Conservation (phyloP, 371 early-diverging fungal genomes). For the Mortierella sp. region DNA sequence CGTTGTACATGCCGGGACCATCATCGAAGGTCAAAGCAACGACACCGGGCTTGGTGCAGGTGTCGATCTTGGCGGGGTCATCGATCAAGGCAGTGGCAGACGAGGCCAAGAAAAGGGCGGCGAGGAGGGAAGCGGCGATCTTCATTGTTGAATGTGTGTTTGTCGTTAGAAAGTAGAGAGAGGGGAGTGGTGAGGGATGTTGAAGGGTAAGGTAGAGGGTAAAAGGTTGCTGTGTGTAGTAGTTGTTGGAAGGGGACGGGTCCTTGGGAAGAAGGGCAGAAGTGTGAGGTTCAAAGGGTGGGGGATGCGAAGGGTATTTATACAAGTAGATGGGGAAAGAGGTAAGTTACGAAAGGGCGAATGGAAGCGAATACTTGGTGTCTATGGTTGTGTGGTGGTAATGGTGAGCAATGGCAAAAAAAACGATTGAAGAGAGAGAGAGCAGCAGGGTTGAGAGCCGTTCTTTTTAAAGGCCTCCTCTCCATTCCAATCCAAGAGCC, state of each 20-base stretch:
- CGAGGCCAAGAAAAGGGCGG: constrained; percentile 41
- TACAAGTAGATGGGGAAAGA: not conserved
- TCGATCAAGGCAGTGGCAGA: constrained; percentile 35
- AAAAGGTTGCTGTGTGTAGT: not conserved
- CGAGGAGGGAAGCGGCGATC: constrained; percentile 37
- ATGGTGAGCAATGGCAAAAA: not conserved
- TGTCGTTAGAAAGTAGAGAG: constrained; percentile 7
- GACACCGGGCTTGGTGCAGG: constrained; percentile 61
- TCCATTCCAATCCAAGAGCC: not conserved
- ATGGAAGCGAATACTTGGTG: not conserved
- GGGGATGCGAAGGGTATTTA: constrained; percentile 2
- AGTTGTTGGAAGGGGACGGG: constrained; percentile 7
- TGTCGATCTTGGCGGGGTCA: constrained; percentile 46
- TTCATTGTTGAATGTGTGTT: constrained; percentile 35
- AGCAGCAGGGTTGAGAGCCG: constrained; percentile 21
- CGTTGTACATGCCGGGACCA: constrained; percentile 57
- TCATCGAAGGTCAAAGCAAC: constrained; percentile 73
- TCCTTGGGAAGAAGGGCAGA: constrained; percentile 7
- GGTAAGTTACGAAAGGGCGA: not conserved
- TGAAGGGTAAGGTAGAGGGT: not conserved
- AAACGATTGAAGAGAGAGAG: constrained; percentile 1
- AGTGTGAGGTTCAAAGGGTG: not conserved
- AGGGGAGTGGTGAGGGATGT: not conserved
- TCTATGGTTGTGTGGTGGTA: not conserved
- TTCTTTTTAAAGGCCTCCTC: constrained; percentile 11